phyloP scores from a whole-genome alignment of 1,139 yeast species.

The Candida gigantensis region DNA sequence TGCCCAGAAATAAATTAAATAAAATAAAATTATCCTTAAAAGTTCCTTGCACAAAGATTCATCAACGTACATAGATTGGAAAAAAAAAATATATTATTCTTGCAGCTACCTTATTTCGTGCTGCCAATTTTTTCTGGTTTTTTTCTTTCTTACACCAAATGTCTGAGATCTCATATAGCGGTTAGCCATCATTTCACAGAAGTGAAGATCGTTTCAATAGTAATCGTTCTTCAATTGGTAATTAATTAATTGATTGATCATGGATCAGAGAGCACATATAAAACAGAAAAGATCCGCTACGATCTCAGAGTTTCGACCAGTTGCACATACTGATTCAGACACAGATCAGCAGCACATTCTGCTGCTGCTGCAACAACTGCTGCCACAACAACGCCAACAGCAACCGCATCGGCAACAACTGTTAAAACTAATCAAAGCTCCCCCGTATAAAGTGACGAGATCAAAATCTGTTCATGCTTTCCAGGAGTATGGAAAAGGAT shows the following conservation, averaged over 20 bases:
- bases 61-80: too few relatives aligned
- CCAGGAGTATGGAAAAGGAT: constrained; percentile 12
- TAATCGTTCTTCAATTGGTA: too few relatives aligned
- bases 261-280: background rate
- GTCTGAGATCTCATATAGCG: background rate
- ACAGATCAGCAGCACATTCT: background rate
- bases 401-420: background rate
- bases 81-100: too few relatives aligned
- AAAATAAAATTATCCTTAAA: too few relatives aligned
- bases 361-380: background rate
- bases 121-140: background rate
- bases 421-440: constrained; percentile 9
- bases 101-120: too few relatives aligned
- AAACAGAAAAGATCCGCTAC: constrained; percentile 12
- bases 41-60: too few relatives aligned
- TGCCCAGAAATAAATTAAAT: too few relatives aligned
- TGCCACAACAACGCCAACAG: constrained; percentile 1
- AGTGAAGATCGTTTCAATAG: too few relatives aligned
- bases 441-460: constrained; percentile 14
- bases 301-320: constrained; percentile 12
- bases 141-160: constrained; percentile 2
- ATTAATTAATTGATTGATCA: too few relatives aligned
- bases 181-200: too few relatives aligned
- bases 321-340: constrained; percentile 1
- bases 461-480: constrained; percentile 15